phyloP scores from a whole-genome alignment of 768 basidiomycete genomes.

The Galerina marginata region DNA sequence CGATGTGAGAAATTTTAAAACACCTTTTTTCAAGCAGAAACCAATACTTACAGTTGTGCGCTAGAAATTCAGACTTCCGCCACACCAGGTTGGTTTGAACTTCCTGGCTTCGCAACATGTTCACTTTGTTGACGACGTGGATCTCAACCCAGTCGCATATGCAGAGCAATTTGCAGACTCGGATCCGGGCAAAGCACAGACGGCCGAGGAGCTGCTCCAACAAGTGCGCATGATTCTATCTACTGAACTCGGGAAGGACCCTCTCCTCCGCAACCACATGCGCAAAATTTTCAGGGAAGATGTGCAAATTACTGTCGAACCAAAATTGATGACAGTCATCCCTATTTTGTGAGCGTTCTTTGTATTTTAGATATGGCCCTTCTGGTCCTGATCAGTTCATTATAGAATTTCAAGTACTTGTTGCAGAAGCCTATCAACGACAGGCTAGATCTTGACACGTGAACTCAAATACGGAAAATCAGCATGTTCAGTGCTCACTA shows the following conservation, averaged over 20 bases:
- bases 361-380: background rate
- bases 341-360: slow-evolving; percentile 64
- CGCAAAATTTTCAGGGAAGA: slow-evolving; percentile 76
- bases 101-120: slow-evolving; percentile 65
- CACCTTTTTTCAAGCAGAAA: background rate
- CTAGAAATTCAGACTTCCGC: slow-evolving; percentile 84
- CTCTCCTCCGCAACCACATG: slow-evolving; percentile 78
- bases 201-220: slow-evolving; percentile 71
- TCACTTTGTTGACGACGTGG: slow-evolving; percentile 82
- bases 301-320: slow-evolving; percentile 78
- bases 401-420: slow-evolving; percentile 94
- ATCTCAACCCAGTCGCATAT: slow-evolving; percentile 75
- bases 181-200: slow-evolving; percentile 59
- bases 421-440: slow-evolving; percentile 73
- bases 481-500: slow-evolving; percentile 79
- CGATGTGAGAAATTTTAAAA: slow-evolving; percentile 76
- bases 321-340: slow-evolving; percentile 81
- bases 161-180: slow-evolving; percentile 88
- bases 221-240: slow-evolving; percentile 84
- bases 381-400: slow-evolving; percentile 10
- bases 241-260: slow-evolving; percentile 93
- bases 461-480: slow-evolving; percentile 73
- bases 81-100: slow-evolving; percentile 86
- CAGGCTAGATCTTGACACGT: slow-evolving; percentile 61
- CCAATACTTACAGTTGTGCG: slow-evolving; percentile 2